Evolutionary conservation across 345 rosid species (phyloP), one percentile per base, ranked within the genome.

Genomic region (Salix dunnii): DNA sequence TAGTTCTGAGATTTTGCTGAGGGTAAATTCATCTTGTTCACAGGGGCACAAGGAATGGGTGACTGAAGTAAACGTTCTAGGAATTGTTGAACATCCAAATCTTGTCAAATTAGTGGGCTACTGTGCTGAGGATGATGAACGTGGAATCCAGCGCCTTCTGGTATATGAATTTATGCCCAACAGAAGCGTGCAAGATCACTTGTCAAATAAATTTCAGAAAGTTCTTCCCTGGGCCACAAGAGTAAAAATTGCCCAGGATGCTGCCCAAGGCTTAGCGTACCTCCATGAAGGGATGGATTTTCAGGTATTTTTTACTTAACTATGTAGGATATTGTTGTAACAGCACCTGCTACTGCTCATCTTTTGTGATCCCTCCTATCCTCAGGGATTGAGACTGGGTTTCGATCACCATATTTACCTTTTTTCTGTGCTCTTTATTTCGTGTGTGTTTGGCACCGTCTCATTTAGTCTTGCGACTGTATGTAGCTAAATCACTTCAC

Each of bases 21-120:
- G 58, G 58, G 8, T 6, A 20, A 51, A 14, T 25, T 62, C 55
- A 17, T 61, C 61, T 73, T 78, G 27, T 72, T 42, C 42, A 46
- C 86, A 96, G 97, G 98, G 99, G 61, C 99, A 96, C 84, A 93
- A 93, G 78, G 98, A 96, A 86, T 96, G 97, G 99, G 94, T 93
- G 76, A 96, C 98, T 7, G 99, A 96, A 75, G 97, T 96, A 11
- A 91, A 93, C 80, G 96, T 96, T 53, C 80, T 93, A 81, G 99
- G 99, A 14, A 87, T 96, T n/a, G 98, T 91, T 31, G 96, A 96
- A 78, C 97, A 96, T 85, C 94, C 89, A 18, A 96, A 96, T 76
- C 92, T 93, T 20, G 99, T 96, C 73, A 93, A 92, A 78, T 82
- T 96, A 76, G 23, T 96, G 25, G 98, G 98, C 33, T 91, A 96